Percentiles rank a stretch among this genome's conserved stretches.
Evolutionary conservation across 257 asterid species (phyloP).

Genomic region (Hygrophila difformis): DNA sequence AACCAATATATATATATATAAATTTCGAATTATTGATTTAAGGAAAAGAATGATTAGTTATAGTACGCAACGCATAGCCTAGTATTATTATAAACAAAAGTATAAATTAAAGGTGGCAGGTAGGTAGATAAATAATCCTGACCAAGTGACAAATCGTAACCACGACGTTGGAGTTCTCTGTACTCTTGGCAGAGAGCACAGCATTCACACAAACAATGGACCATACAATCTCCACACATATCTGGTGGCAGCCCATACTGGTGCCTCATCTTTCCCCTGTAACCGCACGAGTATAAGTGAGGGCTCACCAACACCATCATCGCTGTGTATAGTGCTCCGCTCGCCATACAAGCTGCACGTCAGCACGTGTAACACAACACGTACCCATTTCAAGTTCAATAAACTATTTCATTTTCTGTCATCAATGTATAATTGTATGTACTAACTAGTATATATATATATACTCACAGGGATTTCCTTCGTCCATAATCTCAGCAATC

Average conservation of each 20-base stretch:
- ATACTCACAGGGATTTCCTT: constrained; percentile 84
- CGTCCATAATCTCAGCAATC: constrained; percentile 76
- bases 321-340: constrained; percentile 63
- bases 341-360: constrained; percentile 62
- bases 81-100: too few species aligned
- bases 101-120: too few species aligned
- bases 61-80: too few species aligned
- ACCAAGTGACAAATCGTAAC: constrained; percentile 77
- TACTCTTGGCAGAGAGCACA: constrained; percentile 92
- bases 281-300: constrained; percentile 69
- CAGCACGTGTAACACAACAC: too few species aligned
- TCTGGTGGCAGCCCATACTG: constrained; percentile 40
- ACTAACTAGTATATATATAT: too few species aligned
- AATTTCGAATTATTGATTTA: too few species aligned
- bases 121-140: background rate
- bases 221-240: constrained; percentile 69
- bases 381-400: too few species aligned
- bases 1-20: too few species aligned
- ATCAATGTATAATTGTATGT: too few species aligned
- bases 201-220: constrained; percentile 66
- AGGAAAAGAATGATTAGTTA: too few species aligned
- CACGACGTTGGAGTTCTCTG: constrained; percentile 76
- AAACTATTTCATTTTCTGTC: too few species aligned
- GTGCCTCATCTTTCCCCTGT: constrained; percentile 74
- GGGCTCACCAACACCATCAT: constrained; percentile 66